Base-by-base conservation (phyloP, 2,329 filamentous ascomycete species). In the Catunica adiposa region DNA sequence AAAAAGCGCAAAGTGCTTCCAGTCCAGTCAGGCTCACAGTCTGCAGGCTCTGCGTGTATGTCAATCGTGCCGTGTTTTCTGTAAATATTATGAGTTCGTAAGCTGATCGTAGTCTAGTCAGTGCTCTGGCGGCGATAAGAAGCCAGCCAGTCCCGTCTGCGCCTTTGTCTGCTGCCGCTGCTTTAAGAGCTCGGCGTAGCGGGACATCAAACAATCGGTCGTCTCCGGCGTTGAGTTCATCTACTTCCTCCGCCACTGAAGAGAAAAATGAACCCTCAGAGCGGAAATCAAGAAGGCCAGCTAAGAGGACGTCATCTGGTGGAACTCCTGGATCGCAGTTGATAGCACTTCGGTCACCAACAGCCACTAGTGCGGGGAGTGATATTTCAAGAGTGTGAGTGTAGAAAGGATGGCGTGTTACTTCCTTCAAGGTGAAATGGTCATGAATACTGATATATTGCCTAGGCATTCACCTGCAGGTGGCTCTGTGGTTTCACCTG, bases 1-100 rank as follows among this genome's bases (percentile, higher is more conserved):
- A 57, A 59, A 42, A 56, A 56, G 42, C 55, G 54, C 51, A 52
- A 57, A 38, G 47, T 55, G 14, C 20, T 23, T 52, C 17, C 44
- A 20, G 31, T 51, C 40, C 37, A n/a, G 44, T 42, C 44, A 7
- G 26, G 11, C 26, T 20, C 4, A 8, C 44, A 48, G 31, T 22
- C 40, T 26, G 29, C 51, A 22, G 54, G 50, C 15, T 58, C 57
- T 34, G 54, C 54, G 25, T 58, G 57, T 58, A 56, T 47, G 57
- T 54, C 8, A 1, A 38, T 20, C 17, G 42, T 26, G 15, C n/a
- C 26, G 23, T 23, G 15, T 23, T 23, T 48, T 48, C 26, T 8
- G 9, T 25, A 26, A 11, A 20, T 48, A 42, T 6, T 20, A 6
- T 20, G 5, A 42, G 38, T 48, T 25, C 22, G 44, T 48, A 52